Percentiles rank a stretch among this genome's conserved stretches.
Evolutionary conservation across 2,329 filamentous ascomycete genomes (phyloP).

Genomic region (Ophiocordyceps camponoti-saundersi): DNA sequence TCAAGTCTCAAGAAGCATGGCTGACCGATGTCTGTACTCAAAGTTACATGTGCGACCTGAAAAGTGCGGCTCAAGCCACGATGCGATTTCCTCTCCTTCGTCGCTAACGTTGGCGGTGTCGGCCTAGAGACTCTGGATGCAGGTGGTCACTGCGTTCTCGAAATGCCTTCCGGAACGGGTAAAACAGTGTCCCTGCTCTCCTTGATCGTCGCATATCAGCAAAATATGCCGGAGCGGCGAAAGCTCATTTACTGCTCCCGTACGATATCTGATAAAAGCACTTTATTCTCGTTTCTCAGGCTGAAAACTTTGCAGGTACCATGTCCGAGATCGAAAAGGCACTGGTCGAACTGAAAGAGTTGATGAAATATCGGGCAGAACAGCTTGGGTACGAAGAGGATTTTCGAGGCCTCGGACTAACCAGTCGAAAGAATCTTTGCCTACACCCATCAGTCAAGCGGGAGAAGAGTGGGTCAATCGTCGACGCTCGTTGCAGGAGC

Average conservation of each 20-base stretch:
- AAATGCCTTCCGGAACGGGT: slow-evolving; percentile 97
- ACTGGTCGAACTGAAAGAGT: slow-evolving; percentile 68
- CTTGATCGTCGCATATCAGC: slow-evolving; percentile 91
- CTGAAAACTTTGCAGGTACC: slow-evolving; percentile 36
- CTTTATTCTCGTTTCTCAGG: background rate
- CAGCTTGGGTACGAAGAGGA: slow-evolving; percentile 86
- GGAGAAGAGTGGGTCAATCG: slow-evolving; percentile 86
- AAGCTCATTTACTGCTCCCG: slow-evolving; percentile 98
- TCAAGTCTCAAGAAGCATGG: background rate
- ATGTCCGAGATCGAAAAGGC: slow-evolving; percentile 99
- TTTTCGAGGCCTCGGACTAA: slow-evolving; percentile 79
- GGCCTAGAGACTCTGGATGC: slow-evolving; percentile 64
- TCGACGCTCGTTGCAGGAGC: slow-evolving; percentile 91
- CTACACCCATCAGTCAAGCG: slow-evolving; percentile 90
- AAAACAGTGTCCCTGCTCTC: slow-evolving; percentile 94
- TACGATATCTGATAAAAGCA: slow-evolving; percentile 9
- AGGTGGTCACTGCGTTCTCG: slow-evolving; percentile 85
- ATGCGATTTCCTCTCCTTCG: background rate
- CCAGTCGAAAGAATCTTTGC: slow-evolving; percentile 93
- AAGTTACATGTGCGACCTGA: slow-evolving; percentile 41
- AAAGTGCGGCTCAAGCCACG: slow-evolving; percentile 19
- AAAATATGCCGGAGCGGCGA: slow-evolving; percentile 78
- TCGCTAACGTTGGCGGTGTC: background rate
- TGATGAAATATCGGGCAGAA: slow-evolving; percentile 89
- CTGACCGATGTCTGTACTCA: background rate